phyloP scores from a whole-genome alignment of 1,139 yeast species.

The Yamadazyma dendronema region DNA sequence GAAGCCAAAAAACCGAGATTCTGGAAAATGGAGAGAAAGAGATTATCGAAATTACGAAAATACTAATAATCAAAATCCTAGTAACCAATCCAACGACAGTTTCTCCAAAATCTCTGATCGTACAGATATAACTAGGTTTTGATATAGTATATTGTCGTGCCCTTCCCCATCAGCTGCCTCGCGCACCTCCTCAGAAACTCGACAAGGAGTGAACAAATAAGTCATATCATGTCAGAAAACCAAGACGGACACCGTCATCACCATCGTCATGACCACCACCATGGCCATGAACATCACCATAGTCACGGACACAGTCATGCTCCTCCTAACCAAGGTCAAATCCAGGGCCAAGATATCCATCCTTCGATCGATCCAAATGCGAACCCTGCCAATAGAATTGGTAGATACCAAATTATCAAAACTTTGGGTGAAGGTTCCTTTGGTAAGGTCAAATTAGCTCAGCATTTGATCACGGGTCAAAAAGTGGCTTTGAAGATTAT shows the following conservation, averaged over 20 bases:
- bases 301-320: constrained; percentile 5
- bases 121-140: constrained; percentile 5
- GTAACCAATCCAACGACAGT: not conserved
- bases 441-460: constrained; percentile 95
- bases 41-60: not conserved
- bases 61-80: not conserved
- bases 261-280: constrained; percentile 13
- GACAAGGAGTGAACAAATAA: not conserved
- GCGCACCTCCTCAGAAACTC: not conserved
- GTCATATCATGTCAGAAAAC: constrained; percentile 4
- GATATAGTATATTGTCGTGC: not conserved
- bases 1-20: not conserved
- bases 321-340: constrained; percentile 14
- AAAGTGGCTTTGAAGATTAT: constrained; percentile 93
- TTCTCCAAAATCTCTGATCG: not conserved
- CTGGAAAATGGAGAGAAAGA: not conserved
- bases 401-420: constrained; percentile 90
- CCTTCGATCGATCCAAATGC: constrained; percentile 27
- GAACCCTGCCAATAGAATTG: constrained; percentile 58
- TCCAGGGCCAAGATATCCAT: constrained; percentile 17
- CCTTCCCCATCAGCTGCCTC: not conserved
- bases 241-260: constrained; percentile 1
- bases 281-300: constrained; percentile 16
- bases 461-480: constrained; percentile 89
- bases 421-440: constrained; percentile 97